Conservation (phyloP, 2,329 filamentous ascomycete species). For the Ophiobolus disseminans region DNA sequence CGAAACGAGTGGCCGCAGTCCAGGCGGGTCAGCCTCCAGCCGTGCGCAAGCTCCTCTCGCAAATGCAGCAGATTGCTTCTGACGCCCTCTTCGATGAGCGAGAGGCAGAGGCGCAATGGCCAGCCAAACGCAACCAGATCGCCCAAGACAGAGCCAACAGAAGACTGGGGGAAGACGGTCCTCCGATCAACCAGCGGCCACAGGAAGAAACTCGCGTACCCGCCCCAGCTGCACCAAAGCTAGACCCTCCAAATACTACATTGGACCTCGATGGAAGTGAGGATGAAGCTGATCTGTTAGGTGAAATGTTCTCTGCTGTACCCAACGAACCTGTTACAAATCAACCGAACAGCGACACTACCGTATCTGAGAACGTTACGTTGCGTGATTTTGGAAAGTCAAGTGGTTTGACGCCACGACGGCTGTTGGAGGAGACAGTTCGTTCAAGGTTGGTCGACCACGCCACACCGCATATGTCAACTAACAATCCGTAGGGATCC, state of each 20-base stretch:
- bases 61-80: slow-evolving; percentile 77
- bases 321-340: slow-evolving; percentile 53
- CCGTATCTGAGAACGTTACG: slow-evolving; percentile 60
- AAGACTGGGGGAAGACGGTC: slow-evolving; percentile 13
- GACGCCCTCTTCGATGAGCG: slow-evolving; percentile 59
- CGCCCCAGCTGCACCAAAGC: neutral
- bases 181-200: neutral
- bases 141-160: slow-evolving; percentile 48
- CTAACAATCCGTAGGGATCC: slow-evolving; percentile 65
- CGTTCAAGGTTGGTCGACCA: slow-evolving; percentile 67
- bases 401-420: slow-evolving; percentile 76
- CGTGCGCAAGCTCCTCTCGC: slow-evolving; percentile 72
- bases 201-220: neutral
- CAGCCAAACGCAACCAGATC: slow-evolving; percentile 51
- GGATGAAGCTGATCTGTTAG: slow-evolving; percentile 64
- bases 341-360: slow-evolving; percentile 18
- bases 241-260: neutral
- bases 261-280: slow-evolving; percentile 44
- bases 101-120: slow-evolving; percentile 57
- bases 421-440: slow-evolving; percentile 86
- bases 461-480: neutral
- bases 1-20: slow-evolving; percentile 23
- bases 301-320: slow-evolving; percentile 63
- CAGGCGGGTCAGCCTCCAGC: slow-evolving; percentile 50
- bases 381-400: slow-evolving; percentile 86